Evolutionary conservation across 2,329 filamentous ascomycete species (phyloP).

Genomic region (Ascochyta viciae-villosae): DNA sequence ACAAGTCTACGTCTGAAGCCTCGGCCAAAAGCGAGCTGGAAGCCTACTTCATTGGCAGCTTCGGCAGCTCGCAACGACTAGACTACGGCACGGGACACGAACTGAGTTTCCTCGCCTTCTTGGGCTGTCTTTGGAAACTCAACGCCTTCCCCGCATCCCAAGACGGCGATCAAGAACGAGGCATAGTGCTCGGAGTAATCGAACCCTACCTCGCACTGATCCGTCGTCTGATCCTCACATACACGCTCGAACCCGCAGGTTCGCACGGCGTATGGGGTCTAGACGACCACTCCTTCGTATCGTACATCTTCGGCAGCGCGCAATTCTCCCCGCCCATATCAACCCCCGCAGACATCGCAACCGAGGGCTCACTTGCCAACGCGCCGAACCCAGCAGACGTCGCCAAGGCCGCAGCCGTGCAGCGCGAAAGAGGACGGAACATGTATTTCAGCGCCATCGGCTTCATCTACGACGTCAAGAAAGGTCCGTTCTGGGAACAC

Average conservation of each 20-base stretch:
- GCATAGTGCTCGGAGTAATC: slow-evolving; percentile 81
- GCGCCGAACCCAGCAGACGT: slow-evolving; percentile 76
- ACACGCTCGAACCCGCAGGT: slow-evolving; percentile 92
- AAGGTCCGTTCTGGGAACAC: slow-evolving; percentile 91
- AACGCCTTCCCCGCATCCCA: slow-evolving; percentile 72
- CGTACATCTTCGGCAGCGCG: slow-evolving; percentile 94
- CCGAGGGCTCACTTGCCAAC: slow-evolving; percentile 75
- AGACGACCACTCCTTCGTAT: slow-evolving; percentile 94
- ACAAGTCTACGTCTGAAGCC: slow-evolving; percentile 37
- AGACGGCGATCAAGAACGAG: slow-evolving; percentile 70
- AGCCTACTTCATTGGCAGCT: slow-evolving; percentile 82
- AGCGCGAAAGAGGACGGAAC: slow-evolving; percentile 52
- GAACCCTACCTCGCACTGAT: slow-evolving; percentile 86
- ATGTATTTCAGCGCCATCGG: slow-evolving; percentile 96
- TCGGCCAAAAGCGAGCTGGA: slow-evolving; percentile 71
- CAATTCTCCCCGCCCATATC: slow-evolving; percentile 80
- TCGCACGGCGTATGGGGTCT: slow-evolving; percentile 98
- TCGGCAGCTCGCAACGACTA: slow-evolving; percentile 86
- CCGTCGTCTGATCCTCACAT: slow-evolving; percentile 83
- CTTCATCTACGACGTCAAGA: slow-evolving; percentile 98
- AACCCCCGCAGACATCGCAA: slow-evolving; percentile 64
- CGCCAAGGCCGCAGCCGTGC: slow-evolving; percentile 51
- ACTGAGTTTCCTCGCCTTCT: slow-evolving; percentile 89
- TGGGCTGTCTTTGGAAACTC: slow-evolving; percentile 90
- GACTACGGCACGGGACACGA: slow-evolving; percentile 98